Base-by-base conservation (phyloP, 306 rosid genomes). In the Cucurbita argyrosperma region DNA sequence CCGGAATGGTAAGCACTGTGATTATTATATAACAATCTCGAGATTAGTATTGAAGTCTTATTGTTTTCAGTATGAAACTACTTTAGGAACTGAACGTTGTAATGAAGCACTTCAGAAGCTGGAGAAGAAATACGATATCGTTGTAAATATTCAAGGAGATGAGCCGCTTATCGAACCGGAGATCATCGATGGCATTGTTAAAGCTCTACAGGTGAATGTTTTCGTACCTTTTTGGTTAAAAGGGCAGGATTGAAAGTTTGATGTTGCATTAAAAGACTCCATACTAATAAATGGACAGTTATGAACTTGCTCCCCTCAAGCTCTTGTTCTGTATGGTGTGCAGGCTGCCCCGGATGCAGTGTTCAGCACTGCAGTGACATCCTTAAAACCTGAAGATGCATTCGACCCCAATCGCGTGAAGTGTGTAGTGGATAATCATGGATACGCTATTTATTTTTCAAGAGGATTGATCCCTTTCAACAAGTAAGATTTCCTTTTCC, bases 291-390 rank as follows among this genome's bases (percentile, higher is more conserved):
- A 10, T 40, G n/a, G 52, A 8, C 37, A 18, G 15, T 64, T 64
- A 42, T 18, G 7, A 39, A 4, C 19, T 10, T 63, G 10, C 18
- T 40, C 54, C 60, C 30, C 52, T 19, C 66, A 46, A 12, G 50
- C 51, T 83, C 62, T 71, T 79, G 52, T 70, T 62, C 8, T 75
- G 72, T 80, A 43, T 46, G 69, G 51, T 74, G 79, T 90, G 80
- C 87, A 94, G 99, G 89, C 88, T 71, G 78, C 97, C 71, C 99
- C 99, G 37, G 97, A 94, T 87, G 99, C 99, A 70, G 99, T 94
- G 77, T 94, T 94, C 82, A 91, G 99, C 84, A 94, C 99, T 45
- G 97, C 99, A 15, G 97, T 94, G 80, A 89, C 96, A 6, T 80
- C 97, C 70, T 84, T 94, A 79, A 88, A 88, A 76, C 86, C 91